Base-by-base conservation (phyloP, 495 filamentous ascomycete genomes). In the Aspergillus coremiiformis region DNA sequence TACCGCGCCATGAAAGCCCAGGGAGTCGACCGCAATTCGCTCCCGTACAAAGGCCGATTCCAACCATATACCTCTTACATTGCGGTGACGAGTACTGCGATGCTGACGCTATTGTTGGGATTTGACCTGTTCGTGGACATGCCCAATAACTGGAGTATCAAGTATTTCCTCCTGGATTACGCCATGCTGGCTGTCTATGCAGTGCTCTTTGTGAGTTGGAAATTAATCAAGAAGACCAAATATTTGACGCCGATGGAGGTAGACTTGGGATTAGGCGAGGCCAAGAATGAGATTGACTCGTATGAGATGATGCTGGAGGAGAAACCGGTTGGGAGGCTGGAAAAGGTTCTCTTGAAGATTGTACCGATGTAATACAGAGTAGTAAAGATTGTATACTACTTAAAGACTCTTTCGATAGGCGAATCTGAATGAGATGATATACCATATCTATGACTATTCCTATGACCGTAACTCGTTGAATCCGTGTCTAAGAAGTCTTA, bases 271-370 rank as follows among this genome's bases (percentile, higher is more conserved):
- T 32, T 67, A 8, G 52, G 54, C 15, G 52, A 39, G 1, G 26
- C 58, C 49, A 63, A 84, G 44, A 78, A 73, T 4, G 76, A 83
- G 55, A 81, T 89, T 55, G 84, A 85, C 44, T 73, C 79, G 39
- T 88, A 88, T 58, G 78, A 82, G 46, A 10, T 5, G 32, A 10
- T 35, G 32, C 24, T 8, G 24, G 24, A 27, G 24, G 24, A 8
- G 24, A 27, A 27, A 27, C 24, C 24, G 24, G 24, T 27, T 4
- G 24, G 24, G 24, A n/a, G n/a, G n/a, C n/a, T n/a, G n/a, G n/a
- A n/a, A n/a, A n/a, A n/a, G n/a, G n/a, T n/a, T n/a, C n/a, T n/a
- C n/a, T n/a, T n/a, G n/a, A n/a, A n/a, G n/a, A n/a, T n/a, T n/a
- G n/a, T n/a, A n/a, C n/a, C n/a, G n/a, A n/a, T n/a, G n/a, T n/a